Evolutionary conservation across 2,329 filamentous ascomycete genomes (phyloP), one percentile per base, ranked within the genome.

Genomic region (Verruconis gallopava): DNA sequence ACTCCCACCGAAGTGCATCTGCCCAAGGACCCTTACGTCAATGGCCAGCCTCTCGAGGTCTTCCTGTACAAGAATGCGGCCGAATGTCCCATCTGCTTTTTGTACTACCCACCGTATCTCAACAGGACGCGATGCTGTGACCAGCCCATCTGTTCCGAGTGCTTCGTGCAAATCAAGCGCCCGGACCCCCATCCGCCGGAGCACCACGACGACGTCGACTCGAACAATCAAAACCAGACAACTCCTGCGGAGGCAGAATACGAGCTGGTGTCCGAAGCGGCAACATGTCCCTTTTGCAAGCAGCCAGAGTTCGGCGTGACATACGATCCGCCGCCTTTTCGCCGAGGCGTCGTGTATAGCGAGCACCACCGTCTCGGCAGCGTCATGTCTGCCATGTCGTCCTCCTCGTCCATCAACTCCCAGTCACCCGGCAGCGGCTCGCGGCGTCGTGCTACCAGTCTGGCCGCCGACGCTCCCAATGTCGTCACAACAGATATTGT

Each of bases 161-260:
- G 91, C 60, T 98, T 98, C 54, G 91, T 98, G 3, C 91, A 98
- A 60, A 98, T 98, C 58, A 96, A 95, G 59, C 77, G 91, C 33
- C 79, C 86, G 3, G 89, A 98, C 49, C 88, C 86, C 6, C 85
- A 95, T 58, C 77, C 86, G 30, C 85, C 85, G 1, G 85, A 94
- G 57, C 84, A 91, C 54, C 72, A 72, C 35, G 61, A 63, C 44
- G 51, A 60, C 36, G 61, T 62, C 44, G 51, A 60, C 36, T 49
- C 62, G 42, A 55, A 62, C 19, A 62, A 66, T 42, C 58, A 64
- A 22, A 71, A 68, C 45, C 38, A 19, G 32, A 32, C 43, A 21
- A 21, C 25, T 28, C 9, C 38, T 39, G 17, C 42, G 17, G 20
- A 46, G 4, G 67, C 69, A 46, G 66, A 77, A 37, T 65, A 66